Percentiles rank a stretch among this genome's conserved stretches.
phyloP scores from a whole-genome alignment of 2,329 filamentous ascomycete species.

The Phoma sp. region DNA sequence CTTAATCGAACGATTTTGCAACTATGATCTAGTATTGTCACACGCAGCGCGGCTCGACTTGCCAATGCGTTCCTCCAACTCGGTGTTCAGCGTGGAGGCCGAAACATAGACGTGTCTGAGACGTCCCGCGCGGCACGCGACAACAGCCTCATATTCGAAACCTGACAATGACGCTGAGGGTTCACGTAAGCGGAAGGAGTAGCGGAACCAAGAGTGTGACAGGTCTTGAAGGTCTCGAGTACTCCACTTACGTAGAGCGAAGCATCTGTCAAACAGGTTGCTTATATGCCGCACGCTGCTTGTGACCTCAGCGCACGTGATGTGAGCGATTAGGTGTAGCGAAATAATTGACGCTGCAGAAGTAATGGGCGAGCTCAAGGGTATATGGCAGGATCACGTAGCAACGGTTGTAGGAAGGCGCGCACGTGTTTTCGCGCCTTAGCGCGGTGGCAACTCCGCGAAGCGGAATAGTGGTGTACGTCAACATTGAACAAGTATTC shows the following conservation, averaged over 20 bases:
- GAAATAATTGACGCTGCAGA: no score
- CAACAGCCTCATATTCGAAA: conserved; percentile 12
- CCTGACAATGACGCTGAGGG: background rate
- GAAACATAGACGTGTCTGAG: conserved; percentile 12
- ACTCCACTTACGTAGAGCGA: background rate
- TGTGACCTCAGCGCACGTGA: background rate
- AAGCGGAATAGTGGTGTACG: background rate
- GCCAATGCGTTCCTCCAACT: conserved; percentile 2
- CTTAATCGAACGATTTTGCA: background rate
- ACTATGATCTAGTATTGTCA: background rate
- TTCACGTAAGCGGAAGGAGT: background rate
- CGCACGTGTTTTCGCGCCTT: conserved; percentile 11
- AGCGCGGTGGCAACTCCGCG: conserved; percentile 8
- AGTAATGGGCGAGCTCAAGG: no score
- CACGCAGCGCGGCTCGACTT: conserved; percentile 6
- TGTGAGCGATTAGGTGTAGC: no score
- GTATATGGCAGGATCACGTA: no score
- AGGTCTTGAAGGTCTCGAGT: background rate
- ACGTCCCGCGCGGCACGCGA: background rate
- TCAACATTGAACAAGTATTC: background rate
- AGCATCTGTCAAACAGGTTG: conserved; percentile 2
- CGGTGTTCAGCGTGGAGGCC: conserved; percentile 4
- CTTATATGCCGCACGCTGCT: background rate
- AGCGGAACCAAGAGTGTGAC: background rate
- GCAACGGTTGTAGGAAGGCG: background rate